Base-by-base conservation (phyloP, 148 eudicot species). In the Diospyros kaki region DNA sequence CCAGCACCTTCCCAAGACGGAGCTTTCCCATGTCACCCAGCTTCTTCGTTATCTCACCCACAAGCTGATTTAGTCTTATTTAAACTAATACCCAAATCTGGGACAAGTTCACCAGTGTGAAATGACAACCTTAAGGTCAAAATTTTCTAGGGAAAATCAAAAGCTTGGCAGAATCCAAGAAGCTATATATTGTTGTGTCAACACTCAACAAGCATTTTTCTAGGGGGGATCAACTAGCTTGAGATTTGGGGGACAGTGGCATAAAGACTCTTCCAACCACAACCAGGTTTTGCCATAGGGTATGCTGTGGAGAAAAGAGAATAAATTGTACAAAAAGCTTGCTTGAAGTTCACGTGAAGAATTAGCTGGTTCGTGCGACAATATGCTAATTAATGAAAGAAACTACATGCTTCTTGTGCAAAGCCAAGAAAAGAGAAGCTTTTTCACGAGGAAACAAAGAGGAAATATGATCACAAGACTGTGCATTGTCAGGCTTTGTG, bases 1-100 rank as follows among this genome's bases (percentile, higher is more conserved):
- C 93, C 70, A 94, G 79, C 58, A 88, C 78, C 69, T 82, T 90
- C 71, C 91, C 91, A 69, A 92, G 68, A 59, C 86, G 86, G 72
- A 91, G 77, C 83, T 77, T 90, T 79, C 85, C 87, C 90, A 85
- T 84, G 44, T 48, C 69, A 51, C 62, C 45, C 17, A 18, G 45
- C 39, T 53, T 76, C 48, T 43, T 44, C 28, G 28, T 28, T 28
- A 28, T 28, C 28, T 28, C 28, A 41, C 66, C 9, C 53, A 17
- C 68, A 54, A 4, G 2, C n/a, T 53, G 3, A 9, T 28, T 28
- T 51, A 44, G 51, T 60, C 38, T 3, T 40, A 2, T 54, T 44
- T 52, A 54, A 55, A 61, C 1, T 38, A 48, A 14, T 55, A 28
- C 48, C 56, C 15, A 74, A 76, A 46, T 67, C 67, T 48, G 39